Evolutionary conservation across 1,284 basidiomycete genomes (phyloP).

Genomic region (Malassezia yamatoensis): DNA sequence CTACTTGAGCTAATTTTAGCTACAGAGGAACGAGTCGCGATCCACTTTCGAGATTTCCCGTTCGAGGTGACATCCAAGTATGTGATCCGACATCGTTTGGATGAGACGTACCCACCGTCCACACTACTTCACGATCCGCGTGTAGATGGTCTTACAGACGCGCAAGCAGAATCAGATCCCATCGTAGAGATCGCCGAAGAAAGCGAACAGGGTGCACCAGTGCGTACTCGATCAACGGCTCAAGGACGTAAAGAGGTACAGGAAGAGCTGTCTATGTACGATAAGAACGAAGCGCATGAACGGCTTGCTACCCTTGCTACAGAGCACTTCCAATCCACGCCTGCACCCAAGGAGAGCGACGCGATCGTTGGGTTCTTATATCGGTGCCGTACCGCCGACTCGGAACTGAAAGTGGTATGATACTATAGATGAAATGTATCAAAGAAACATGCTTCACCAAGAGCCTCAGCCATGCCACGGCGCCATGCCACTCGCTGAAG

Average conservation of each 20-base stretch:
- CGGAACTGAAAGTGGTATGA: not conserved
- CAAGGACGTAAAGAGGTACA: not conserved
- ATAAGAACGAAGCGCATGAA: slow-evolving; percentile 7
- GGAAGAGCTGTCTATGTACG: slow-evolving; percentile 1
- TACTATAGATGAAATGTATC: not conserved
- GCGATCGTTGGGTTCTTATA: slow-evolving; percentile 14
- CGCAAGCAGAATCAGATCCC: not conserved
- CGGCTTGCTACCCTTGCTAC: slow-evolving; percentile 7
- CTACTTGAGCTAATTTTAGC: not conserved
- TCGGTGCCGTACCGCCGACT: slow-evolving; percentile 14
- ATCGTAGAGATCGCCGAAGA: not conserved
- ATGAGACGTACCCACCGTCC: slow-evolving; percentile 7
- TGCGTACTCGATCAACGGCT: slow-evolving; percentile 6
- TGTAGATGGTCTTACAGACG: not conserved
- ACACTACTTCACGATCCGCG: slow-evolving; percentile 10
- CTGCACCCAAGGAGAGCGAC: slow-evolving; percentile 16
- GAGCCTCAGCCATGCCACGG: slow-evolving; percentile 8
- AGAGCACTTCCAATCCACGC: slow-evolving; percentile 8
- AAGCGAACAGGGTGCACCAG: not conserved
- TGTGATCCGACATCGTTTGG: slow-evolving; percentile 9
- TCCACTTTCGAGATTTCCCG: slow-evolving; percentile 13
- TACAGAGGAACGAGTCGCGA: not conserved
- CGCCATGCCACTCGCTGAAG: slow-evolving; percentile 26
- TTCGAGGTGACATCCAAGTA: slow-evolving; percentile 10
- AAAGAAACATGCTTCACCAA: not conserved